Evolutionary conservation across 768 basidiomycete genomes (phyloP).

Genomic region (Macrolepiota albuminosa): DNA sequence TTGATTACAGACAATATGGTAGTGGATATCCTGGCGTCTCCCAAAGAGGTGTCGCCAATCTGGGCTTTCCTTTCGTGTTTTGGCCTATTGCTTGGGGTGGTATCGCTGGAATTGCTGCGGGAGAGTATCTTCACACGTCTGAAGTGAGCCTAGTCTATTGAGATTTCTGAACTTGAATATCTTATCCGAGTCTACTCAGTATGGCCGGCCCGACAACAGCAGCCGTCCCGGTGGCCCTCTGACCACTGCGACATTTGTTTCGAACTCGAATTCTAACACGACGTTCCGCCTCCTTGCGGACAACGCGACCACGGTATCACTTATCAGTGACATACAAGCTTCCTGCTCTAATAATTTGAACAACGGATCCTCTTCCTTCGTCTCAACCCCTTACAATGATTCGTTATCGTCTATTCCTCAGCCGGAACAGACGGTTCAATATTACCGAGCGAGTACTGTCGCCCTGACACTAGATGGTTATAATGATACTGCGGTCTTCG

Average conservation of each 20-base stretch:
- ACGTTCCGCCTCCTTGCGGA: conserved; percentile 43
- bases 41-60: conserved; percentile 34
- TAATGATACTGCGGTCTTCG: conserved; percentile 53
- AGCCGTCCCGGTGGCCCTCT: conserved; percentile 44
- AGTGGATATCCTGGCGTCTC: conserved; percentile 48
- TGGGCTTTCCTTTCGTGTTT: conserved; percentile 50
- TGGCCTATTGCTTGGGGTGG: conserved; percentile 53
- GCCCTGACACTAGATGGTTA: conserved; percentile 61
- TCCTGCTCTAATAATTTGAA: conserved; percentile 32
- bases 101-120: conserved; percentile 15
- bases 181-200: conserved; percentile 24
- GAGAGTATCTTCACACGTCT: conserved; percentile 19
- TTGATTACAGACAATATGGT: conserved; percentile 38
- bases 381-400: conserved; percentile 26
- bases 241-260: conserved; percentile 32
- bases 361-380: conserved; percentile 17
- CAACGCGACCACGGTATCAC: conserved; percentile 36
- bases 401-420: conserved; percentile 25
- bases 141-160: conserved; percentile 31
- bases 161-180: not conserved
- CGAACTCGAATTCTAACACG: conserved; percentile 25
- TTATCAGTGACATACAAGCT: conserved; percentile 30
- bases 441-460: conserved; percentile 64
- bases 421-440: conserved; percentile 58
- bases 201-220: conserved; percentile 37